phyloP scores from a whole-genome alignment of 768 basidiomycete species.

The Auricularia sp. region DNA sequence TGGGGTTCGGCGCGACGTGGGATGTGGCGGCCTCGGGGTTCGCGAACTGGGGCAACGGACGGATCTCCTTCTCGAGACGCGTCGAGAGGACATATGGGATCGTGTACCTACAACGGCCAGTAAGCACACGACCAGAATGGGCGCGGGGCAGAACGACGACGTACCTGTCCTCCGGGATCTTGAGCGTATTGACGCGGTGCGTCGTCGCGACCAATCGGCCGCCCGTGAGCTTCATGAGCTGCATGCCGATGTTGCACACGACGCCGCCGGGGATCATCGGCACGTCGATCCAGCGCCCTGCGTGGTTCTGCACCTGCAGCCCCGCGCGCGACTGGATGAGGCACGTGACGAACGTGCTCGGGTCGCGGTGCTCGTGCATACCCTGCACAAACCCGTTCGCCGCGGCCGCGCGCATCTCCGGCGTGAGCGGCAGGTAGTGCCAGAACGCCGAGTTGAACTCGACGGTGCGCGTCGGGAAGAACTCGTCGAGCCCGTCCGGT shows the following conservation, averaged over 20 bases:
- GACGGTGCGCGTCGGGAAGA: slow-evolving; percentile 13
- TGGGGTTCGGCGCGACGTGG: slow-evolving; percentile 18
- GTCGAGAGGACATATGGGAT: slow-evolving; percentile 23
- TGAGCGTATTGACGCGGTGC: slow-evolving; percentile 24
- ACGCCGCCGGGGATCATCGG: slow-evolving; percentile 22
- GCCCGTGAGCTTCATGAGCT: slow-evolving; percentile 21
- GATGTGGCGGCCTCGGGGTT: slow-evolving; percentile 14
- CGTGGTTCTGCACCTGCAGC: slow-evolving; percentile 21
- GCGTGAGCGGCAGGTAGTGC: slow-evolving; percentile 21
- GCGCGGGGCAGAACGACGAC: no score
- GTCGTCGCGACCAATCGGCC: slow-evolving; percentile 21
- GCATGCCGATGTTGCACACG: slow-evolving; percentile 24
- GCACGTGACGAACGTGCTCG: slow-evolving; percentile 22
- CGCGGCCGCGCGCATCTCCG: slow-evolving; percentile 12
- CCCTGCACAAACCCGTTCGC: slow-evolving; percentile 20
- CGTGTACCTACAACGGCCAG: slow-evolving; percentile 13
- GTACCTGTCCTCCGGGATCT: slow-evolving; percentile 15
- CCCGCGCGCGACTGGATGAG: slow-evolving; percentile 21
- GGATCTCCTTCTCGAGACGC: slow-evolving; percentile 17
- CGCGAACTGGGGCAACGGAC: slow-evolving; percentile 18
- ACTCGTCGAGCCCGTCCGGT: slow-evolving; percentile 14
- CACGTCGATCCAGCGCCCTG: slow-evolving; percentile 20
- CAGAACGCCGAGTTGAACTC: slow-evolving; percentile 23
- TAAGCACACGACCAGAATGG: no score
- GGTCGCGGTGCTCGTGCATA: slow-evolving; percentile 25